phyloP scores from a whole-genome alignment of 139 green algal species.

The Chlorella sp. region DNA sequence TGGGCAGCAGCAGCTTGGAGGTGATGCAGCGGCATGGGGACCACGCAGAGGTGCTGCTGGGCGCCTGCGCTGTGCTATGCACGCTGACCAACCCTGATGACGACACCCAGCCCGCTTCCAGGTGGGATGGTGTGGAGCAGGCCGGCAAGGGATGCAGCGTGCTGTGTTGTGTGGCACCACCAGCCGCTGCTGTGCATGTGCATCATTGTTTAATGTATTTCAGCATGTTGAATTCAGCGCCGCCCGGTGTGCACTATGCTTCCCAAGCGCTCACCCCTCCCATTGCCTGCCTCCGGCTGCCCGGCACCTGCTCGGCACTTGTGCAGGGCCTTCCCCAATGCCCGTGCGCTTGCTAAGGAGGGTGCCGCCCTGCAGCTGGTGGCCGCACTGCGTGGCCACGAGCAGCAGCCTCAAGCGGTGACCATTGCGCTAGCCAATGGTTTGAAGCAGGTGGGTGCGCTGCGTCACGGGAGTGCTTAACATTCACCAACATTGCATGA shows the following conservation, averaged over 20 bases:
- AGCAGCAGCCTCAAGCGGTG: neutral
- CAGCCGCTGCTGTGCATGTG: neutral
- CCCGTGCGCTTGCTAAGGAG: conserved; percentile 51
- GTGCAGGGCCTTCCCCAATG: conserved; percentile 63
- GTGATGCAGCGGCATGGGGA: neutral
- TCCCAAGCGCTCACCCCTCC: neutral
- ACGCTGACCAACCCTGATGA: conserved; percentile 72
- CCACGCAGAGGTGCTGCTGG: conserved; percentile 25
- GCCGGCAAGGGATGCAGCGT: no score
- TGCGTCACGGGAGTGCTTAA: no score
- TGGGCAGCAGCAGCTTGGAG: conserved; percentile 23
- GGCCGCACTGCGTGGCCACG: conserved; percentile 27
- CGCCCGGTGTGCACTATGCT: neutral
- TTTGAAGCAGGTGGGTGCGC: conserved; percentile 30
- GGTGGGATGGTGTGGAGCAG: conserved; percentile 23
- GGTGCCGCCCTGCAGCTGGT: conserved; percentile 54
- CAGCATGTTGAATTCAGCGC: neutral
- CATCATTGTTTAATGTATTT: neutral
- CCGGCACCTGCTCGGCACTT: neutral
- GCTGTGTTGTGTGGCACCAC: neutral
- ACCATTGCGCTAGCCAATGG: conserved; percentile 26
- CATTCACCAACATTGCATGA: no score
- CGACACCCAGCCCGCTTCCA: conserved; percentile 57
- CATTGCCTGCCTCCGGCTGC: neutral
- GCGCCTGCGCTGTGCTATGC: conserved; percentile 50